Percentiles rank a stretch among this genome's conserved stretches.
Conservation (phyloP, 805 yeast genomes). For the Schwanniomyces vanrijiae region DNA sequence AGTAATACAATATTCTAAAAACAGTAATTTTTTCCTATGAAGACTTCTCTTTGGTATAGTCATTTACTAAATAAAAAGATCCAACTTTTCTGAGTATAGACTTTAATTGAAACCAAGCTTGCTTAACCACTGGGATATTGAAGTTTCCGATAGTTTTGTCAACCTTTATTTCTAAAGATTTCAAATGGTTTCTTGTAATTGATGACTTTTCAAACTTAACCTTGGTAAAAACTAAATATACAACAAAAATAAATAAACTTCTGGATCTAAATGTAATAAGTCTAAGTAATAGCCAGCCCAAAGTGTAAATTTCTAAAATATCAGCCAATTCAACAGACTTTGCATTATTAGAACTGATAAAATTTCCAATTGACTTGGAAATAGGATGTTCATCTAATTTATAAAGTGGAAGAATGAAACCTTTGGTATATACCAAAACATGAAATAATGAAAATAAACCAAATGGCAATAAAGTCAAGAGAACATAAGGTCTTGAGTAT, state of each 20-base stretch:
- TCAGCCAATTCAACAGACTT: conserved; percentile 41
- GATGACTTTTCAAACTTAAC: conserved; percentile 74
- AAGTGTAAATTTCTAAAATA: conserved; percentile 42
- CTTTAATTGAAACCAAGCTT: conserved; percentile 37
- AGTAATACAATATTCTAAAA: neutral
- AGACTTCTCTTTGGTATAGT: conserved; percentile 35
- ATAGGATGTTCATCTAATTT: conserved; percentile 33
- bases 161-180: conserved; percentile 59
- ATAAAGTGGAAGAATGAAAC: conserved; percentile 62
- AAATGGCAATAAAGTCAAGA: conserved; percentile 70
- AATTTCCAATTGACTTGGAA: conserved; percentile 40
- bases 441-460: conserved; percentile 80
- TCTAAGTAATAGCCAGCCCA: conserved; percentile 46
- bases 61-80: conserved; percentile 29
- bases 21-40: neutral
- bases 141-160: conserved; percentile 30
- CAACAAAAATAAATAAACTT: conserved; percentile 58
- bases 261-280: conserved; percentile 59
- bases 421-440: conserved; percentile 66
- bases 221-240: conserved; percentile 66
- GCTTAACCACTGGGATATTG: conserved; percentile 31
- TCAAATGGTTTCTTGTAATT: conserved; percentile 67
- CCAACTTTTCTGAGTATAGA: conserved; percentile 30
- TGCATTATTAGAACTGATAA: conserved; percentile 35
- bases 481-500: conserved; percentile 55